phyloP scores from a whole-genome alignment of 352 stramenopile genomes.

The Phytophthora fragariaefolia region DNA sequence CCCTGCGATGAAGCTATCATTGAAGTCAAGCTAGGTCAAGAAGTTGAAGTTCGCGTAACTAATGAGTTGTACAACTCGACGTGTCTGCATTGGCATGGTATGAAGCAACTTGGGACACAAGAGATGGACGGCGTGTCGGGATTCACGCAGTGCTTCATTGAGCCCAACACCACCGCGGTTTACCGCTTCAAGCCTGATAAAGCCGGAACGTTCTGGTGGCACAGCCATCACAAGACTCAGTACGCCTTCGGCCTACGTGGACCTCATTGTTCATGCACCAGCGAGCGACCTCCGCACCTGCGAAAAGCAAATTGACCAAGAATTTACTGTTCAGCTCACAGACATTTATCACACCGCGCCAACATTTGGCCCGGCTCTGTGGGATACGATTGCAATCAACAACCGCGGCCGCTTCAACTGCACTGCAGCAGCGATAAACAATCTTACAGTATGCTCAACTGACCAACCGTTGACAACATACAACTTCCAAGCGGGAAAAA shows the following conservation, averaged over 20 bases:
- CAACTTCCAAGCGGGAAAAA: slow-evolving; percentile 25
- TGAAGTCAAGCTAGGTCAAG: slow-evolving; percentile 30
- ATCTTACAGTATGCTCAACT: slow-evolving; percentile 12
- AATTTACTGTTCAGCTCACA: slow-evolving; percentile 30
- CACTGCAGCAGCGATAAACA: slow-evolving; percentile 18
- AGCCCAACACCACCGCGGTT: slow-evolving; percentile 24
- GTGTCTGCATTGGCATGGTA: slow-evolving; percentile 47
- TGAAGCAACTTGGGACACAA: slow-evolving; percentile 39
- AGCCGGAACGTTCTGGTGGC: slow-evolving; percentile 44
- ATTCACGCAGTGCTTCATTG: slow-evolving; percentile 42
- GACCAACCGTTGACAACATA: slow-evolving; percentile 30
- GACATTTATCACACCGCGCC: slow-evolving; percentile 38
- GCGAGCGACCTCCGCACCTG: slow-evolving; percentile 9
- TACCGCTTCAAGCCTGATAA: slow-evolving; percentile 44
- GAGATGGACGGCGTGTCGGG: slow-evolving; percentile 44
- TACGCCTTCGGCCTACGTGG: slow-evolving; percentile 41
- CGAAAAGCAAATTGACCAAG: slow-evolving; percentile 32
- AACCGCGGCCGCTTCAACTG: slow-evolving; percentile 45
- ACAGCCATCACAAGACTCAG: slow-evolving; percentile 41
- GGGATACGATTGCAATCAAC: slow-evolving; percentile 42
- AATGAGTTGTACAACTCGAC: slow-evolving; percentile 26
- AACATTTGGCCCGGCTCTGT: slow-evolving; percentile 16
- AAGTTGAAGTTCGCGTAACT: slow-evolving; percentile 34
- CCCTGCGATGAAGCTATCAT: slow-evolving; percentile 31
- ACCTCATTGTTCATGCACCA: slow-evolving; percentile 37